Base-by-base conservation (phyloP, 495 filamentous ascomycete genomes). In the Penicillium nucicola region DNA sequence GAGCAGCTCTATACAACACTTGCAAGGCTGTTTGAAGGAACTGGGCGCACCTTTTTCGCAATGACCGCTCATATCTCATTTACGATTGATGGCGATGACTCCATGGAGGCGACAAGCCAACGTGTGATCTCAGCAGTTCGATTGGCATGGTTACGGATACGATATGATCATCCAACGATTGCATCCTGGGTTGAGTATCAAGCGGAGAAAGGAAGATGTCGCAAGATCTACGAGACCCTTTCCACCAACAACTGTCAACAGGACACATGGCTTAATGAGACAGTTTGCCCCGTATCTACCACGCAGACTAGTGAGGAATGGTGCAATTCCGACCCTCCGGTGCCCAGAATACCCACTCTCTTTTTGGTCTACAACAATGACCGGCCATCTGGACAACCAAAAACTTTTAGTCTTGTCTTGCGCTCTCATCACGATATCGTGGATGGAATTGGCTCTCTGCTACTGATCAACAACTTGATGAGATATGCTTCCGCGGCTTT, bases 401-500 rank as follows among this genome's bases (percentile, higher is more conserved):
- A n/a, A n/a, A n/a, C n/a, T n/a, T n/a, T n/a, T n/a, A n/a, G n/a
- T 30, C 22, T 79, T 34, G 66, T 80, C 10, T 56, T 79, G 13
- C 67, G 74, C 2, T 68, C 63, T 9, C 72, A 66, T 5, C 75
- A 78, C 56, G 70, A 76, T 54, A 60, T 78, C 4, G 72, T 77
- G 9, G 77, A 80, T 46, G 76, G 76, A 12, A 65, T 76, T 42
- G 74, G 76, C n/a, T 66, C 69, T 9, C 58, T 78, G 1, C 58
- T 60, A 12, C 55, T 79, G 25, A 54, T 62, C 38, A 51, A 65
- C 34, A 67, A 57, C 31, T 42, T 67, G 9, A 45, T 67, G 7
- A 28, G 32, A 8, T 45, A 52, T 19, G 61, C 58, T 1, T 48
- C 53, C 2, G 22, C 45, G 2, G 53, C 53, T 1, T 45, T 53